A percentile compares a stretch with the other conserved stretches of the same genome.
Conservation (phyloP, 352 stramenopile genomes). For the Phytopythium kandeliae region DNA sequence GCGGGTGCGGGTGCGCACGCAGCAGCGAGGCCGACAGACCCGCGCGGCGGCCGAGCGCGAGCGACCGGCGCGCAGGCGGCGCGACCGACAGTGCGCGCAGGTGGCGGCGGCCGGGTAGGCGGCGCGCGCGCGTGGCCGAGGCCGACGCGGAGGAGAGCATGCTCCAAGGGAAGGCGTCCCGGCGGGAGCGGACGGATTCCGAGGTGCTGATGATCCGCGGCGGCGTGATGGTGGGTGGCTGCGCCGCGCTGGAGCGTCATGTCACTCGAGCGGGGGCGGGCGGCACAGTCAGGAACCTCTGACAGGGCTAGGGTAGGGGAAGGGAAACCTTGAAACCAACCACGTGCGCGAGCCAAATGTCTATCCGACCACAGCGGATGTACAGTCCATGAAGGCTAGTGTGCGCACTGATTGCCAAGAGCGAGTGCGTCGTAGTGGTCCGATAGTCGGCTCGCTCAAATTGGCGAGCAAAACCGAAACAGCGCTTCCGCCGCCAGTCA, state of each 20-base stretch:
- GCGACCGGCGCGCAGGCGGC: not conserved
- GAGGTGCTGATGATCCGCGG: too few species aligned
- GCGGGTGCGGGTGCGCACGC: not conserved
- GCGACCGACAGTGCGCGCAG: conserved; percentile 1
- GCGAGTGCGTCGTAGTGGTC: conserved; percentile 15
- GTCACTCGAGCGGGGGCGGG: too few species aligned
- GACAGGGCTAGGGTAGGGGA: too few species aligned
- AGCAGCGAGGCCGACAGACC: conserved; percentile 1
- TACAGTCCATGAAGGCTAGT: too few species aligned
- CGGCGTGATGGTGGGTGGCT: too few species aligned
- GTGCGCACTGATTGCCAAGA: too few species aligned
- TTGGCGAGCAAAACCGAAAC: conserved; percentile 14
- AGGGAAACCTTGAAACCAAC: not conserved
- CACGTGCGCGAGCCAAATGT: not conserved
- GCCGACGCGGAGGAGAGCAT: conserved; percentile 26
- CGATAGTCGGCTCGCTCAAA: not conserved
- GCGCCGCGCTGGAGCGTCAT: too few species aligned
- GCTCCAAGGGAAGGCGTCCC: conserved; percentile 6
- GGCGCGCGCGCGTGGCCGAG: conserved; percentile 9
- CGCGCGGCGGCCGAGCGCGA: not conserved
- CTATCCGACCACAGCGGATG: conserved; percentile 1
- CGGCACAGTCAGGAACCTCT: too few species aligned
- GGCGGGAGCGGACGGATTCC: too few species aligned
- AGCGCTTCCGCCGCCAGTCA: not conserved
- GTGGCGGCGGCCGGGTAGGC: conserved; percentile 3